These are phyloP conservation scores for Apiospora kogelbergensis DNA, from an alignment of 2,329 filamentous ascomycete genomes.

Conservation along the genomic window DNA sequence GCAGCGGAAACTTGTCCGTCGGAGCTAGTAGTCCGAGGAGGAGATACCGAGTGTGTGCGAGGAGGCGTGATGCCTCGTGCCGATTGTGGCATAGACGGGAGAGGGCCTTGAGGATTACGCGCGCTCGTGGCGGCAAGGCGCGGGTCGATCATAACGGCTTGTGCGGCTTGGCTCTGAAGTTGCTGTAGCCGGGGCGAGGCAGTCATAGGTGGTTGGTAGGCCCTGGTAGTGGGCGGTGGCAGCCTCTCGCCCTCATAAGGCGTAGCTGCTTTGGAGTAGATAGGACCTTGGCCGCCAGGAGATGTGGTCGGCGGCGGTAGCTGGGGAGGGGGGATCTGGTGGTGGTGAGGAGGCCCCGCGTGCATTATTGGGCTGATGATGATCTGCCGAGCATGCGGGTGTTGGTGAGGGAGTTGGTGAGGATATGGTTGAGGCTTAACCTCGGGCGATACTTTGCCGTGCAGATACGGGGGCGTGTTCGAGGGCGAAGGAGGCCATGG, in stretches of 20 bases:
- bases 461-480: conserved; percentile 39
- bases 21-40: conserved; percentile 42
- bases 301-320: conserved; percentile 17
- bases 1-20: conserved; percentile 25
- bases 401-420: conserved; percentile 15
- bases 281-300: not conserved
- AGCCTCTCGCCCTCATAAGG: conserved; percentile 25
- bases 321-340: conserved; percentile 7
- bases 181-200: conserved; percentile 45
- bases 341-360: conserved; percentile 13
- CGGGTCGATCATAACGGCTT: conserved; percentile 41
- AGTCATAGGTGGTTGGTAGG: conserved; percentile 23
- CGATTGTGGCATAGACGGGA: conserved; percentile 38
- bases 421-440: conserved; percentile 23
- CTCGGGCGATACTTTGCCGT: conserved; percentile 26
- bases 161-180: conserved; percentile 42
- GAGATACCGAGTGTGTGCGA: conserved; percentile 49
- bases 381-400: conserved; percentile 15
- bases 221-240: conserved; percentile 18
- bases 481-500: conserved; percentile 39
- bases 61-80: conserved; percentile 40
- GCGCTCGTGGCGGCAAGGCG: conserved; percentile 33
- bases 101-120: conserved; percentile 42
- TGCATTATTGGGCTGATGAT: conserved; percentile 16
- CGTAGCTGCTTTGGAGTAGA: conserved; percentile 23